Conservation (phyloP, 129 eudicot species). For the Deinandra increscens region DNA sequence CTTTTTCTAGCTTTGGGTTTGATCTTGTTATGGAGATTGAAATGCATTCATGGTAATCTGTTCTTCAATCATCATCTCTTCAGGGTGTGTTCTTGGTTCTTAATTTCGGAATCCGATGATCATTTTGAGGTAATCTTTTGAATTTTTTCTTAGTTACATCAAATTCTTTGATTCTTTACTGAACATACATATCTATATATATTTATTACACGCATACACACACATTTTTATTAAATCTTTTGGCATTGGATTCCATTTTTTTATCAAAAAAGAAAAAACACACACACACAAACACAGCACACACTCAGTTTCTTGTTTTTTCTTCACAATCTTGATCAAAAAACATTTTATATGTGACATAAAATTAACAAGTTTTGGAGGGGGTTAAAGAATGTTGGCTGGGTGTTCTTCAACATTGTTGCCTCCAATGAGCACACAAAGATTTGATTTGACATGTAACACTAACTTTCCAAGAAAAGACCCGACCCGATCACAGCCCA, state of each 20-base stretch:
- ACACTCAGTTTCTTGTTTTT: slow-evolving; percentile 33
- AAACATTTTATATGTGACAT: slow-evolving; percentile 18
- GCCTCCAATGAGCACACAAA: slow-evolving; percentile 92
- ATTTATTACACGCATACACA: slow-evolving; percentile 21
- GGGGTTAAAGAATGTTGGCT: slow-evolving; percentile 85
- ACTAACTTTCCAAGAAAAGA: slow-evolving; percentile 59
- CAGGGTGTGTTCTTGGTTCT: slow-evolving; percentile 15
- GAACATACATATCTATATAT: slow-evolving; percentile 66
- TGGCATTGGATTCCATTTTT: slow-evolving; percentile 73
- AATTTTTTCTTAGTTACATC: slow-evolving; percentile 2
- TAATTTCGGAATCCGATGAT: slow-evolving; percentile 77
- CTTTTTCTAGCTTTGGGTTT: slow-evolving; percentile 39
- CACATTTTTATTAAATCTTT: slow-evolving; percentile 30
- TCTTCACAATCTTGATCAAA: slow-evolving; percentile 19
- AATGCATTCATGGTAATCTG: slow-evolving; percentile 38
- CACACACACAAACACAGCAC: slow-evolving; percentile 38
- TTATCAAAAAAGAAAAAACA: slow-evolving; percentile 17
- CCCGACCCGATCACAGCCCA: slow-evolving; percentile 45
- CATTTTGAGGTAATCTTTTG: slow-evolving; percentile 44
- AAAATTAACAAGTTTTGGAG: slow-evolving; percentile 34
- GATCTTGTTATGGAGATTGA: slow-evolving; percentile 30
- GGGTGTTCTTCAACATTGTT: slow-evolving; percentile 84
- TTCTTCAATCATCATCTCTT: not conserved
- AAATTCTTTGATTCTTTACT: slow-evolving; percentile 69
- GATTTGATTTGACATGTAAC: slow-evolving; percentile 78